Percentiles rank a stretch among this genome's conserved stretches.
Conservation (phyloP, 257 asterid genomes). For the Nicotiana sylvestris region DNA sequence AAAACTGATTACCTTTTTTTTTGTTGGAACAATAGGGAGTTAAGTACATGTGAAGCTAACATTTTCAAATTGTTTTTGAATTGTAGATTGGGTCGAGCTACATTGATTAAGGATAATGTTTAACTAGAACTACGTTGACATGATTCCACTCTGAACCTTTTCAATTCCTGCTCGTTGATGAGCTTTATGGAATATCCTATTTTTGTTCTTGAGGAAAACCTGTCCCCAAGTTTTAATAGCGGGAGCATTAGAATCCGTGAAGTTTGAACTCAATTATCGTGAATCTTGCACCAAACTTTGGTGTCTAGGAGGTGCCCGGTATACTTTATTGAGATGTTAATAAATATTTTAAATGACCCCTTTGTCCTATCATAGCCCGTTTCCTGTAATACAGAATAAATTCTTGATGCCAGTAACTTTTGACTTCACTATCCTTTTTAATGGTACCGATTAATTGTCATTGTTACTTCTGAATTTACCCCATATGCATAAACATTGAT, state of each 20-base stretch:
- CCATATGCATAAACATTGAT: background rate
- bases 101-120: background rate
- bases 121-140: background rate
- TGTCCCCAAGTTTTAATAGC: background rate
- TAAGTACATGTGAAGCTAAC: background rate
- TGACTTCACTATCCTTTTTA: background rate
- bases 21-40: background rate
- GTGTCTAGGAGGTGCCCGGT: background rate
- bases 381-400: background rate
- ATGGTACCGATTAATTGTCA: background rate
- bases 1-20: background rate
- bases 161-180: background rate
- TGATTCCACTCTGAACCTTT: background rate
- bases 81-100: background rate
- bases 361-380: background rate
- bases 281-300: slow-evolving; percentile 6
- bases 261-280: background rate
- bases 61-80: background rate
- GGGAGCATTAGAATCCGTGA: background rate
- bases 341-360: background rate
- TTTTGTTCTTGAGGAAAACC: background rate
- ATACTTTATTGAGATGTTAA: background rate
- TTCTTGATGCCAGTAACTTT: background rate
- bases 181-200: background rate
- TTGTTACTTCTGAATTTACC: background rate